Evolutionary conservation across 225 moss, liverwort and hornwort species (phyloP), one percentile per base, ranked within the genome.

Genomic region (Sphagnum contortum): DNA sequence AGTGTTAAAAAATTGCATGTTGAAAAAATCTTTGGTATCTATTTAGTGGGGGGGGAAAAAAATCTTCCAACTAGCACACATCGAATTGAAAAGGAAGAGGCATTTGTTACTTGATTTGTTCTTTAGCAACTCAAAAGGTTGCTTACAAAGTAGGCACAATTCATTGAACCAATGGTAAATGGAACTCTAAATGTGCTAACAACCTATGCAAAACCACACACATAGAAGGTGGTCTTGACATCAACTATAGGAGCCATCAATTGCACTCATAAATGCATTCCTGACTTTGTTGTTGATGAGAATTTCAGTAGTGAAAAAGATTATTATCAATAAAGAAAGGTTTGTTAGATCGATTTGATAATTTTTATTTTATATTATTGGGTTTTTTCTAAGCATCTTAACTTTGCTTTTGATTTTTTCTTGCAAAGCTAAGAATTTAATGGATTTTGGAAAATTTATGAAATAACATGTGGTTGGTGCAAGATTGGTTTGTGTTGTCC

Each of bases 401-500:
- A 29, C 52, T 9, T 5, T 52, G 6, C 0, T 6, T 52, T 9
- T 52, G 7, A 9, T 5, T 6, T 52, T 52, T 9, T 52, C 52
- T 6, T 5, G 6, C 6, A 5, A 52, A 52, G 9, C 6, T 52
- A 5, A 52, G 6, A 6, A 29, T 29, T 29, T 5, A 52, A 52
- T 6, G 52, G 8, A 45, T 5, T 52, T 5, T 52, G 9, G 6
- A 48, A 8, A 9, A 29, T 10, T 50, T 44, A 29, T 7, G 6
- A 6, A 5, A 9, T 5, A 6, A 5, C 7, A 52, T 5, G 6
- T 9, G 52, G 9, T 5, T 52, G 6, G 50, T 64, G 72, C 74
- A 85, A 81, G 78, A 81, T 60, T 85, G 81, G 85, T 81, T 79
- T 49, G 72, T 75, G 52, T 72, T 85, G 65, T 77, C 81, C 14